Base-by-base conservation (phyloP, 2,329 filamentous ascomycete species). In the Ramularia collo-cygni region DNA sequence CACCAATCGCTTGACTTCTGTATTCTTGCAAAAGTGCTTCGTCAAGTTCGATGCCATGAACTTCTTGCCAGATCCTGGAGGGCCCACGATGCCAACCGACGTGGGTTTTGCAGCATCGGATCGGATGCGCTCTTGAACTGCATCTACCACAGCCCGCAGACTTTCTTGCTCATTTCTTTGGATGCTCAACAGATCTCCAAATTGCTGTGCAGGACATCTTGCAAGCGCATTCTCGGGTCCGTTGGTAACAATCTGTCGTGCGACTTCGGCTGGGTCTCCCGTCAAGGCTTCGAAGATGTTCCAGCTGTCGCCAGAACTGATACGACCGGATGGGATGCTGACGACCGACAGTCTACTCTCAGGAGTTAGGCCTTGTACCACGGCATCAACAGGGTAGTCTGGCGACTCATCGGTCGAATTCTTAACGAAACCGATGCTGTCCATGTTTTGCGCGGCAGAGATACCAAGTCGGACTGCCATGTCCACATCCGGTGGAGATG, bases 281-380 rank as follows among this genome's bases (percentile, higher is more conserved):
- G 58, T 60, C 2, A 60, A 46, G 3, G 42, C 42, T 15, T 60
- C 54, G 32, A 60, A 59, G 19, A 61, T 56, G n/a, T 48, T 54
- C 56, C 57, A 61, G 35, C 48, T 52, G 10, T 60, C 57, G n/a
- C 57, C 57, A 12, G 55, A 55, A 38, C 55, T 58, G 40, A 61
- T 61, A 13, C 50, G 44, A 9, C 45, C 46, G 2, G 57, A 60
- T 4, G 58, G 58, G 17, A 61, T 54, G 44, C 46, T 59, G 12
- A 54, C 56, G 2, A 44, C 44, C 2, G 55, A 49, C 32, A 56
- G 45, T 16, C 42, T 40, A 42, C 51, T 54, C 29, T 57, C 52
- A 2, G 46, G 38, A 4, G 36, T 39, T 5, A 59, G 46, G 3
- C 46, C 38, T 10, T 52, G 41, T 44, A 60, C 51, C 14, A 55